Base-by-base conservation (phyloP, 108 stramenopile species). In the Parmales sp. region DNA sequence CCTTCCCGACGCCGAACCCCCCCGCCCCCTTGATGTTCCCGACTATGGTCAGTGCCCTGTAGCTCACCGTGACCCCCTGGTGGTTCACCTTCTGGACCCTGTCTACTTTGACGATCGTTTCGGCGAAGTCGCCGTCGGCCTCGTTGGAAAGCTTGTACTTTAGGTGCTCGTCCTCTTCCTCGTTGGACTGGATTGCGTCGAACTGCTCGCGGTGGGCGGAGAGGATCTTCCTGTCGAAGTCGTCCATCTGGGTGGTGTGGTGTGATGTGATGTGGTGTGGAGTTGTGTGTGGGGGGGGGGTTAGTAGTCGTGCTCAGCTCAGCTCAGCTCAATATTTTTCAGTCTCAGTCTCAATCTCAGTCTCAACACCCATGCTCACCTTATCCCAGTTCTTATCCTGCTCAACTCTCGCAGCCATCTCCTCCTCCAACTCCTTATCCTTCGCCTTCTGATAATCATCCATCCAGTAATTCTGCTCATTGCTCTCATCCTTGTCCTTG, bases 1-100 rank as follows among this genome's bases (percentile, higher is more conserved):
- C 89, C 72, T 98, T 96, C 26, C 94, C 97, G 18, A 92, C 72
- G 26, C 93, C 97, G 78, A 94, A 96, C 6, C 97, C 97, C 8
- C 84, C 95, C 70, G 90, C 89, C n/a, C 97, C 97, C 39, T 88
- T 86, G 2, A 80, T 70, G 69, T 98, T 98, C 8, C 95, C 95
- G 39, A 92, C 92, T 38, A 92, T 76, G 6, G 96, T 88, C 45
- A 98, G 74, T 20, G 91, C 88, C 36, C 97, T 88, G 72, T 87
- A 94, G 38, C 87, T 79, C 37, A 88, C 83, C 29, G 91, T 89
- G 49, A 86, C 87, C 28, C 95, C 94, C 36, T 95, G 94, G 38
- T 92, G 79, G 72, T 89, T 90, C 41, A 90, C 88, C 78, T 96
- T 94, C 67, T 83, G 87, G 31, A 83, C 85, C 28, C 89, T 77